Evolutionary conservation across 768 basidiomycete species (phyloP), one percentile per base, ranked within the genome.

Genomic region (Amanita brunnescens): DNA sequence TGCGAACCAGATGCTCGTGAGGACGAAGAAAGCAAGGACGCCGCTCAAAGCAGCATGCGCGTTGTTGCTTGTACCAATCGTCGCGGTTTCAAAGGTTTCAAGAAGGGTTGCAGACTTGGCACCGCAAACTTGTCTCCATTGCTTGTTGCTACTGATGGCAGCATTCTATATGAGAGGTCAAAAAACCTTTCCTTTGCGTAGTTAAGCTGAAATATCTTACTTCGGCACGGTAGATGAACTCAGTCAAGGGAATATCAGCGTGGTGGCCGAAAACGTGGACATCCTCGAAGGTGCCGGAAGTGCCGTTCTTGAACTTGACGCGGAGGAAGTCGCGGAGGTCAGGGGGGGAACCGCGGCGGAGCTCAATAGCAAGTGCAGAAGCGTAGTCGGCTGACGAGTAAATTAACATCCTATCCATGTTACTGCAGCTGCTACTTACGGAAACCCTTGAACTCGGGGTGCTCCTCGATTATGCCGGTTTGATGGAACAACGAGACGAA

Each of bases 401-500:
- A 32, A 23, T 44, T n/a, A 53, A 52, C 26, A 24, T 43, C 14
- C 8, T n/a, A 30, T 37, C 32, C n/a, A 20, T 24, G 18, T 10
- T 29, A 40, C 2, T 5, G 18, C 6, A 38, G 16, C 26, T 9
- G 21, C 10, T 21, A 79, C 86, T 62, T 61, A 88, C 86, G 84
- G 55, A 89, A 77, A 37, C 72, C 80, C 44, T 70, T 66, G 56
- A 84, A 65, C 49, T 83, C 76, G 1, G 85, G 83, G 62, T 80
- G 67, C 23, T 75, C 67, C 54, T 77, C 70, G 57, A 67, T 58
- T 51, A 85, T 68, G 51, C 85, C 86, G 16, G 87, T 79, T 66
- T 86, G 78, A 62, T 83, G 79, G 79, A 93, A 86, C 65, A 93
- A 75, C 3, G 88, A 91, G 61, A 92, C 83, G 78, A 94, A 90